Percentiles rank a stretch among this genome's conserved stretches.
These are phyloP conservation scores for Phytomonas sp. DNA, from an alignment of 208 protist genomes.

Conservation along the genomic window DNA sequence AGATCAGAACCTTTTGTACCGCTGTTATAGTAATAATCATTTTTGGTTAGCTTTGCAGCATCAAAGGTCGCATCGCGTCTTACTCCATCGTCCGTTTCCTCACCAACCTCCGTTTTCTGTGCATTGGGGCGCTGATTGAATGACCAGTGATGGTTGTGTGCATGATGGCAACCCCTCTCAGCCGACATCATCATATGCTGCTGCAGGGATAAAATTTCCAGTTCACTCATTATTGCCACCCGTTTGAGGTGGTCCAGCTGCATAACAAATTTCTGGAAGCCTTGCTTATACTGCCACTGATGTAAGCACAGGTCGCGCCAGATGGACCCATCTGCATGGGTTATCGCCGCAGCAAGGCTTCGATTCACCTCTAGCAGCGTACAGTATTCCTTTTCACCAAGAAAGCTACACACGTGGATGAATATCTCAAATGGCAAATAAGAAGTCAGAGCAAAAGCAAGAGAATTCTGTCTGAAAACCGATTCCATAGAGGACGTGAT, in stretches of 20 bases:
- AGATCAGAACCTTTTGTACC: no score
- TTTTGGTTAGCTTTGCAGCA: no score
- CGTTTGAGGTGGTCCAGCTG: constrained; percentile 18
- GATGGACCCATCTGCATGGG: constrained; percentile 36
- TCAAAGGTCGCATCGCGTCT: no score
- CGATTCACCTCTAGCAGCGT: constrained; percentile 56
- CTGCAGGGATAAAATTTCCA: constrained; percentile 40
- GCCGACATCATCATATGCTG: constrained; percentile 47
- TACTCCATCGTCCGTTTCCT: no score
- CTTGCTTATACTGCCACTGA: constrained; percentile 52
- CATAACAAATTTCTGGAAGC: constrained; percentile 37
- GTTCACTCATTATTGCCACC: constrained; percentile 20
- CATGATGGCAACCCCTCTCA: constrained; percentile 14
- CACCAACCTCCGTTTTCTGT: no score
- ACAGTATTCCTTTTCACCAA: constrained; percentile 35
- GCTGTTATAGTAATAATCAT: no score
- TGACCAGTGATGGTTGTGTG: no score
- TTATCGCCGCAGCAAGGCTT: constrained; percentile 41
- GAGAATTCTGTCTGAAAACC: no score
- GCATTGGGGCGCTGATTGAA: no score
- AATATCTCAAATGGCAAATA: constrained; percentile 47
- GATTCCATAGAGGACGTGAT: no score
- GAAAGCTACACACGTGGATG: constrained; percentile 40
- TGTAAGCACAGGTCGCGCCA: constrained; percentile 55
- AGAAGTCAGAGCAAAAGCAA: constrained; percentile 15